Conservation (phyloP, 495 filamentous ascomycete species). For the Xylaria longipes region DNA sequence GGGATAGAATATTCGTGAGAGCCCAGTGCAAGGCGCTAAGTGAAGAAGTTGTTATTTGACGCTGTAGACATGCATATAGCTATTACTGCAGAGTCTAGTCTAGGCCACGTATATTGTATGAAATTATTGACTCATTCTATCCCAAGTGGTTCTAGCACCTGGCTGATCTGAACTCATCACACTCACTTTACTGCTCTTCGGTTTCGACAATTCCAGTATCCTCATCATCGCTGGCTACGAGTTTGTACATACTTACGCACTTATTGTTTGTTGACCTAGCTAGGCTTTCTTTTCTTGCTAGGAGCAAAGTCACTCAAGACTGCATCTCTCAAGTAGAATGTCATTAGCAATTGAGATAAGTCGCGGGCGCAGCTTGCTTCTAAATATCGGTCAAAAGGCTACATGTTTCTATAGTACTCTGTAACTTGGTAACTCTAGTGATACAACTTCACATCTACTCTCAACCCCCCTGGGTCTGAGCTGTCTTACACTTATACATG, state of each 20-base stretch:
- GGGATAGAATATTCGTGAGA: neutral
- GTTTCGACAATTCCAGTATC: neutral
- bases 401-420: neutral
- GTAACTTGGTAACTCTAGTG: neutral
- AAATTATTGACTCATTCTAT: neutral
- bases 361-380: neutral
- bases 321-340: neutral
- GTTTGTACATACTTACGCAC: neutral
- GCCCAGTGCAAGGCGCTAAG: neutral
- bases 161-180: neutral
- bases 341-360: neutral
- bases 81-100: neutral
- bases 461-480: neutral
- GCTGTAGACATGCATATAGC: neutral
- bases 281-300: neutral
- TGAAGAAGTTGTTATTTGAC: neutral
- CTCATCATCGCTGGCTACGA: neutral
- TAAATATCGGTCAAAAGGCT: neutral
- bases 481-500: neutral
- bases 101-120: neutral
- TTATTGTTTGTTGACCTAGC: neutral
- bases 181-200: neutral
- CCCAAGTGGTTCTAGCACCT: neutral
- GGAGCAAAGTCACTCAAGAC: neutral
- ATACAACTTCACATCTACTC: neutral